Evolutionary conservation across 2,329 filamentous ascomycete species (phyloP), one percentile per base, ranked within the genome.

Genomic region (Trichoderma sp.): DNA sequence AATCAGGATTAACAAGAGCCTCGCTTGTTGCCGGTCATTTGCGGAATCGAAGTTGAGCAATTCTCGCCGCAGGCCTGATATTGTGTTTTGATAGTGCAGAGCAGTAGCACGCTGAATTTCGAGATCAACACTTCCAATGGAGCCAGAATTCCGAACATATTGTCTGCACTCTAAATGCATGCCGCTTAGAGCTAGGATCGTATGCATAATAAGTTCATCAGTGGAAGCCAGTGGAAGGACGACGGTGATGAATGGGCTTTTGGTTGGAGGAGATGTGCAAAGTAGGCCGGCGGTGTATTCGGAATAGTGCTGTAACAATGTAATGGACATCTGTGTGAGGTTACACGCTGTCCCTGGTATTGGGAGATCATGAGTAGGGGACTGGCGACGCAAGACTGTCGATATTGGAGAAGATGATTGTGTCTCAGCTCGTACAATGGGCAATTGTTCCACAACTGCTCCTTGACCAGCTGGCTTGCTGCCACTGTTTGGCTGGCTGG

Each of bases 131-230:
- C 16, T 45, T 8, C 38, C 38, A 16, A 45, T 18, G 50, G 67
- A 71, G 38, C 12, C 56, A 60, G 29, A 18, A 14, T 29, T 12
- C 35, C 35, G 9, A 38, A 35, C 27, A 50, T 14, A 35, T 31
- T 63, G 69, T 16, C 38, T 72, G n/a, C 56, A 41, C 27, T 60
- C 69, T n/a, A 72, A 24, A 24, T 64, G 69, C 6, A 24, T 50
- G 38, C 69, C 69, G 14, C 69, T 72, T 14, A 72, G 21, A 31
- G 69, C 69, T 8, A 72, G 35, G 9, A 72, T 18, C 21, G 59
- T 53, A 50, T 72, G 69, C 69, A 72, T 72, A 33, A 64, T 33
- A 16, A 72, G 56, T 14, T 64, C 59, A 64, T 72, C 69, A 16
- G 27, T 64, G 56, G 63, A 72, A 9, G 69, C 69, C 5, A 64